Evolutionary conservation across 1,139 yeast genomes (phyloP), one percentile per base, ranked within the genome.

Genomic region (Diutina rugosa): DNA sequence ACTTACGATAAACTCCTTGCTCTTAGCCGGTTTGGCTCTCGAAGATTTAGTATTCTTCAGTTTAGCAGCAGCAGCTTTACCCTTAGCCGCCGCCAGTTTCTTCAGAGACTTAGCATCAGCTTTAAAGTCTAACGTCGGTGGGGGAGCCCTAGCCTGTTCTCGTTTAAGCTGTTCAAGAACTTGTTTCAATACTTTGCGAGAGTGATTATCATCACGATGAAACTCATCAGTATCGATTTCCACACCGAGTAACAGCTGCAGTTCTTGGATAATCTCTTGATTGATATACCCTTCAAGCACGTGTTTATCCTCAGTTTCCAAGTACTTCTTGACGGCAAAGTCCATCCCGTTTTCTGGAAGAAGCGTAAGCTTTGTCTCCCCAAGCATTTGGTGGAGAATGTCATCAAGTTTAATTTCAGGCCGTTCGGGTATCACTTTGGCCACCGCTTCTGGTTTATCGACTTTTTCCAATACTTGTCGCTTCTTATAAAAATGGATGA

Each of bases 231-330:
- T 16, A 18, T 49, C 53, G 5, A 49, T n/a, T 8, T 49, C 53
- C 10, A 49, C 29, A 4, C 28, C 28, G 3, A 49, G 18, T 7
- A 49, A 18, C 12, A 12, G 41, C 29, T 30, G 28, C 18, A 18
- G 21, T 10, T 49, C 95, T 52, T 76, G 76, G 29, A 74, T 77
- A 58, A 90, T 73, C 58, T 91, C 90, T 26, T 72, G 72, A 55
- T 85, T 85, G 8, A 93, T 84, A 66, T 85, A 90, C 52, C 78
- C 79, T 57, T 80, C 82, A 56, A 93, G 72, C 0, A 91, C 81
- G 54, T 74, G 73, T 63, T 86, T 87, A 63, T 91, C 97, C 59
- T 90, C 97, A 61, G 88, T 87, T 51, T 87, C 90, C 7, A 93
- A 84, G 66, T 81, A 87, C 58, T 77, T 79, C 57, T 80, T 78